Evolutionary conservation across 257 asterid species (phyloP).

Genomic region (Paraleonurus japonicus): DNA sequence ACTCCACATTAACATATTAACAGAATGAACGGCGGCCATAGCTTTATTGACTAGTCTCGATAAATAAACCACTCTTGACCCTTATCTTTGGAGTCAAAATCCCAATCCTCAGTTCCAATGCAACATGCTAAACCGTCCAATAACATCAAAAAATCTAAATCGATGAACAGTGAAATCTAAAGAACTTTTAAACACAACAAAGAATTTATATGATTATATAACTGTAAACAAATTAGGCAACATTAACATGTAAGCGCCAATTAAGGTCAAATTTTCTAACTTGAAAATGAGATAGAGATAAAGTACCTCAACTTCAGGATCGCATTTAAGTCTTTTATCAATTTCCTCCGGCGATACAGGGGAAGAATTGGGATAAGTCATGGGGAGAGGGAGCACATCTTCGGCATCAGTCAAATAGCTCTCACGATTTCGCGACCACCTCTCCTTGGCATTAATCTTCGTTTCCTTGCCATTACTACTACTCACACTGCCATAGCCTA

Average conservation of each 20-base stretch:
- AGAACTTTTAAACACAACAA: background rate
- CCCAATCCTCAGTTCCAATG: background rate
- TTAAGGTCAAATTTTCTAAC: background rate
- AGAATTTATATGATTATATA: background rate
- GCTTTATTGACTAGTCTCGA: background rate
- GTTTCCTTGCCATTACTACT: slow-evolving; percentile 28
- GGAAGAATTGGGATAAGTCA: slow-evolving; percentile 67
- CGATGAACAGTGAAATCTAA: background rate
- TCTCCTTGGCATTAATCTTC: slow-evolving; percentile 63
- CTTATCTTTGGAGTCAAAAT: background rate
- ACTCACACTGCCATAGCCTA: slow-evolving; percentile 25
- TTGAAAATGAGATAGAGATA: background rate
- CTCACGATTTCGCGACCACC: slow-evolving; percentile 78
- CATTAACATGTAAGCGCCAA: background rate
- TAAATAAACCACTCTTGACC: background rate
- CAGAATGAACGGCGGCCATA: background rate
- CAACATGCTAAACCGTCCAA: background rate
- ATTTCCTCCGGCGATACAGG: slow-evolving; percentile 70
- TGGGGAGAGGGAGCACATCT: slow-evolving; percentile 82
- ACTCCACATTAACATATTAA: too few relatives aligned
- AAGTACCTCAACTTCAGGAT: slow-evolving; percentile 54
- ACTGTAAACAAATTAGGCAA: background rate
- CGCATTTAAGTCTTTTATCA: slow-evolving; percentile 67
- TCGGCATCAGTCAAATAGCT: slow-evolving; percentile 68
- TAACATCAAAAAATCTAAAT: background rate